phyloP scores from a whole-genome alignment of 2,329 filamentous ascomycete species.

The Trichoderma koningii region DNA sequence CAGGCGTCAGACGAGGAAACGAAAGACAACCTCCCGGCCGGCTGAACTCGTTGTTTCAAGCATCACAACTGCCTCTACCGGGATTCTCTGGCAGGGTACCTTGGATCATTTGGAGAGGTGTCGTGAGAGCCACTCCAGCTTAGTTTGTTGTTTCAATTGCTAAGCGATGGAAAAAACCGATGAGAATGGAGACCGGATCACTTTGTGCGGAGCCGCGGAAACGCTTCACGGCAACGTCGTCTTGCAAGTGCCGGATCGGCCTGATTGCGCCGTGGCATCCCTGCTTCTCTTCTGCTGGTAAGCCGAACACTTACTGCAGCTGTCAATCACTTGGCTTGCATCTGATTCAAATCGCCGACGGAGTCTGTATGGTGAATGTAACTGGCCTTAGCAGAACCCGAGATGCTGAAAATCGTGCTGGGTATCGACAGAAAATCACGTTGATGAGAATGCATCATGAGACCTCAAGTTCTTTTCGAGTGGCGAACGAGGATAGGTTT shows the following conservation, averaged over 20 bases:
- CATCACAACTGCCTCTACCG: not conserved
- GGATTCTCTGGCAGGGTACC: not conserved
- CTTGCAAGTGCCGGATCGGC: constrained; percentile 11
- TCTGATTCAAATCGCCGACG: not conserved
- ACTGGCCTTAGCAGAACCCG: no score
- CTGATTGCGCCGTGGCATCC: not conserved
- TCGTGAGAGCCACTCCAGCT: not conserved
- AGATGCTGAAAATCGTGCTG: no score
- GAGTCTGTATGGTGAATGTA: no score
- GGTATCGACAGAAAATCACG: no score
- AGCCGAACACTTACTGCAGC: no score
- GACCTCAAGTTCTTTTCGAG: no score
- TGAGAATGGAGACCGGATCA: not conserved
- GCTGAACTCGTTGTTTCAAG: not conserved
- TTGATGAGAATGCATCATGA: no score
- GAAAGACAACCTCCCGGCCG: not conserved
- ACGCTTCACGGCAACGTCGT: not conserved
- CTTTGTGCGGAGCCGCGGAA: not conserved
- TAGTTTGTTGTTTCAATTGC: constrained; percentile 1
- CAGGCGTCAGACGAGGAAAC: not conserved
- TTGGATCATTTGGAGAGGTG: not conserved
- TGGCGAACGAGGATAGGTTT: no score
- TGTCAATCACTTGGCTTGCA: not conserved
- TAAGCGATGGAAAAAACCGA: not conserved
- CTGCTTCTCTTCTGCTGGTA: not conserved